These are phyloP conservation scores for Solanum rostratum DNA, from an alignment of 257 asterid genomes.

Conservation along the genomic window DNA sequence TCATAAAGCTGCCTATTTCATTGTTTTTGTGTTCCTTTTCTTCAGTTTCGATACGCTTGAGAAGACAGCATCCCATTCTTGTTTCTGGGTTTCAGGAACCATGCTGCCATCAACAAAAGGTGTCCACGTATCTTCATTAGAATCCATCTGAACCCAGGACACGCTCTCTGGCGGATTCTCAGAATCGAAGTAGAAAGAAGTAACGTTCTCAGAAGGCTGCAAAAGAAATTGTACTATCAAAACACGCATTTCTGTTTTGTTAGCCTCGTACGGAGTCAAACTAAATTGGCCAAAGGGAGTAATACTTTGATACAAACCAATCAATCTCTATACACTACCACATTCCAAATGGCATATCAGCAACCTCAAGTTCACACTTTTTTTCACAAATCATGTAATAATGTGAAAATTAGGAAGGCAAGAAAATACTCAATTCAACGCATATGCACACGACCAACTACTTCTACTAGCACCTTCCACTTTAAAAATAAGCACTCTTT, in stretches of 20 bases:
- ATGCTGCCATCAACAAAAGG: not conserved
- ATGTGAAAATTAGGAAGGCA: not conserved
- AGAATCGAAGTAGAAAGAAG: conserved; percentile 8
- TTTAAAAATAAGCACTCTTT: not conserved
- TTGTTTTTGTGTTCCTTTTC: not conserved
- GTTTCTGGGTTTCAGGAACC: not conserved
- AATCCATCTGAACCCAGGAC: conserved; percentile 6
- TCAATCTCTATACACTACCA: not conserved
- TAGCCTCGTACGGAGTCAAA: not conserved
- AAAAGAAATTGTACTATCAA: not conserved
- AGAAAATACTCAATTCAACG: not conserved
- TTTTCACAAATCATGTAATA: not conserved
- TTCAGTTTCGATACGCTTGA: conserved; percentile 3
- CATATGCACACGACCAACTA: not conserved
- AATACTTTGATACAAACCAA: not conserved
- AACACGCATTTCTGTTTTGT: not conserved
- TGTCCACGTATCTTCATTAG: conserved; percentile 1
- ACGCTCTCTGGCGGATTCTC: conserved; percentile 10
- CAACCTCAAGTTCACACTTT: not conserved
- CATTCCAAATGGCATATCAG: not conserved
- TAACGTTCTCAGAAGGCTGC: conserved; percentile 11
- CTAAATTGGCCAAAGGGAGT: not conserved
- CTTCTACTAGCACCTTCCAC: not conserved
- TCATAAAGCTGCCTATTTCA: not conserved
- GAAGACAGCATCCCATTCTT: conserved; percentile 9